Percentiles rank a stretch among this genome's conserved stretches.
Conservation (phyloP, 1,284 basidiomycete species). For the Tylopilus sp. region DNA sequence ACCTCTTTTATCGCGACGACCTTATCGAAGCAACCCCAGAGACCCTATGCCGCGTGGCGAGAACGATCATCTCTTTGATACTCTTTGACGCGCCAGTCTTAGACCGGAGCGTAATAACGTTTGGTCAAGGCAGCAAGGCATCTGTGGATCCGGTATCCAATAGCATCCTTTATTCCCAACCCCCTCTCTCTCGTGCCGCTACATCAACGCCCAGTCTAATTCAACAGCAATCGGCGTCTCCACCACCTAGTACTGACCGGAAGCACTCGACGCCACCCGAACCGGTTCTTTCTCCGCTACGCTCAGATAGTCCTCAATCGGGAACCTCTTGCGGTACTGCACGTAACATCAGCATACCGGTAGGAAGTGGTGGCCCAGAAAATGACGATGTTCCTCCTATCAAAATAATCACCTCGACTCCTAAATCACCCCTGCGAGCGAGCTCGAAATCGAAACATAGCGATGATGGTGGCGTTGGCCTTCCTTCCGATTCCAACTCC, state of each 20-base stretch:
- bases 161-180: slow-evolving; percentile 34
- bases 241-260: slow-evolving; percentile 33
- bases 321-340: slow-evolving; percentile 33
- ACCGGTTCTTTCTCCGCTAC: slow-evolving; percentile 47
- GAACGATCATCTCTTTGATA: slow-evolving; percentile 60
- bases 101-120: slow-evolving; percentile 43
- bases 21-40: slow-evolving; percentile 58
- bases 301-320: slow-evolving; percentile 49
- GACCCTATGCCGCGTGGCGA: slow-evolving; percentile 61
- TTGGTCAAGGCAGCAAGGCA: slow-evolving; percentile 36
- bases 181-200: slow-evolving; percentile 38
- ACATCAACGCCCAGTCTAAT: slow-evolving; percentile 64
- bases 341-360: slow-evolving; percentile 21
- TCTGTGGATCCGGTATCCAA: slow-evolving; percentile 12
- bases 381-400: slow-evolving; percentile 39
- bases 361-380: slow-evolving; percentile 24
- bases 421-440: slow-evolving; percentile 52
- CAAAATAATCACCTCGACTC: slow-evolving; percentile 38
- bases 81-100: slow-evolving; percentile 51
- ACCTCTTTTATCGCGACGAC: slow-evolving; percentile 68
- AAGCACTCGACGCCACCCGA: slow-evolving; percentile 54
- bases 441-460: slow-evolving; percentile 32
- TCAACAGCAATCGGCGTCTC: slow-evolving; percentile 29
- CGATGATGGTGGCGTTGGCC: slow-evolving; percentile 29
- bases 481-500: slow-evolving; percentile 26